phyloP scores from a whole-genome alignment of 768 basidiomycete species.

The Lactarius sanguifluus region DNA sequence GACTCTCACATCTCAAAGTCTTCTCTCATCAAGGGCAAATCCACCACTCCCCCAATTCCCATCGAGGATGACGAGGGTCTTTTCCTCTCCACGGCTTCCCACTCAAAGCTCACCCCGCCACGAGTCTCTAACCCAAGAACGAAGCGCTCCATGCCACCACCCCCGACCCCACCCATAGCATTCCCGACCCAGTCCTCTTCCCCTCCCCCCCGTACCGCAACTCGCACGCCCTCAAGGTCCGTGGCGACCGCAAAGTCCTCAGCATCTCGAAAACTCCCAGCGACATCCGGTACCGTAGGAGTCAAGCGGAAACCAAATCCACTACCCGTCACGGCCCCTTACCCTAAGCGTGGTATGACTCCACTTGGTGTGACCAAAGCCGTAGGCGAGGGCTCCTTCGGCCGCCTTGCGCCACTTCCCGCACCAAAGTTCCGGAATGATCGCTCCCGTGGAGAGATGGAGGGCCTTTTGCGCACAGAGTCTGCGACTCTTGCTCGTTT shows the following conservation, averaged over 20 bases:
- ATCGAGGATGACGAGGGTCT: conserved; percentile 29
- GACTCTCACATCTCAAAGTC: not conserved
- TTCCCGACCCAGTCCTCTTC: not conserved
- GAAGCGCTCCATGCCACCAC: conserved; percentile 17
- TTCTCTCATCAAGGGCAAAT: conserved; percentile 11
- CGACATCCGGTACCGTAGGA: conserved; percentile 18
- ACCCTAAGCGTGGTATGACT: conserved; percentile 28
- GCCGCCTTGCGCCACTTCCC: conserved; percentile 31
- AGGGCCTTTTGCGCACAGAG: conserved; percentile 29
- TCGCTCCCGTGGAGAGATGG: conserved; percentile 19
- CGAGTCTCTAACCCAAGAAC: conserved; percentile 14
- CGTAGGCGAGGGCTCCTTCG: conserved; percentile 25
- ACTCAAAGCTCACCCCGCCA: conserved; percentile 8
- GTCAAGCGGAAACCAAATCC: conserved; percentile 29
- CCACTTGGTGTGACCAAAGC: conserved; percentile 29
- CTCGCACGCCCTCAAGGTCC: not conserved
- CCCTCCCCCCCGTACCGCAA: not conserved
- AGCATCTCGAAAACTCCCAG: conserved; percentile 1
- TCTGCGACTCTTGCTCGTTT: conserved; percentile 29
- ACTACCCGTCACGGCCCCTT: conserved; percentile 28
- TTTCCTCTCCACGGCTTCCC: conserved; percentile 22
- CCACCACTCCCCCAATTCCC: conserved; percentile 4
- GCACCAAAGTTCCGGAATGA: conserved; percentile 29
- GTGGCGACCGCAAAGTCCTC: conserved; percentile 5
- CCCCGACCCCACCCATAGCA: conserved; percentile 4